A percentile compares a stretch with the other conserved stretches of the same genome.
phyloP scores from a whole-genome alignment of 2,329 filamentous ascomycete species.

The Corniculantispora saksenae region DNA sequence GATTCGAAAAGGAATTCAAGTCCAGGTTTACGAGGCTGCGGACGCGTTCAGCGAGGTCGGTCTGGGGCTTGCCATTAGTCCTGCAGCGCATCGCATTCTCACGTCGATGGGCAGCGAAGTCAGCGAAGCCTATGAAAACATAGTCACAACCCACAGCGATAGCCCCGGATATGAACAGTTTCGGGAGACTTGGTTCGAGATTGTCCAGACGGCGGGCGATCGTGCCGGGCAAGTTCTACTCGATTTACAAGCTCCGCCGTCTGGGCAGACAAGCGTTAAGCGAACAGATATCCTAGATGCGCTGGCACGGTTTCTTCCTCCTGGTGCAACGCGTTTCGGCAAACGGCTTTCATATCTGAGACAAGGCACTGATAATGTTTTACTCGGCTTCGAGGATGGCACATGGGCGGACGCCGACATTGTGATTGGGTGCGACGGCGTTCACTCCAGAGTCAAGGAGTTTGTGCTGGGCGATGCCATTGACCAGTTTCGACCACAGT shows the following conservation, averaged over 20 bases:
- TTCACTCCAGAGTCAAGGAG: conserved; percentile 16
- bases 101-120: conserved; percentile 9
- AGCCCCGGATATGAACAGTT: not conserved
- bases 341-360: not conserved
- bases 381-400: conserved; percentile 2
- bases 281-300: not conserved
- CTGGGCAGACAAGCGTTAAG: not conserved
- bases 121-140: not conserved
- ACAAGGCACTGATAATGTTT: not conserved
- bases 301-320: not conserved
- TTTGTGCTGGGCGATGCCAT: conserved; percentile 10
- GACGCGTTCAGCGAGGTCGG: conserved; percentile 8
- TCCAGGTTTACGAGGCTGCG: conserved; percentile 12
- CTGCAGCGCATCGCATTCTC: conserved; percentile 5
- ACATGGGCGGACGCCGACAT: not conserved
- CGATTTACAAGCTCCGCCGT: not conserved
- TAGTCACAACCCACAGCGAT: not conserved
- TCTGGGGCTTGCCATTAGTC: conserved; percentile 12
- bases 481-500: conserved; percentile 14
- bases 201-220: not conserved
- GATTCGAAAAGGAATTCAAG: not conserved
- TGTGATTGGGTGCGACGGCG: conserved; percentile 8
- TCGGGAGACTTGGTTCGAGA: not conserved
- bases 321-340: not conserved
- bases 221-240: not conserved